A percentile compares a stretch with the other conserved stretches of the same genome.
phyloP scores from a whole-genome alignment of 164 flowering plant species.

The Annona cherimola region DNA sequence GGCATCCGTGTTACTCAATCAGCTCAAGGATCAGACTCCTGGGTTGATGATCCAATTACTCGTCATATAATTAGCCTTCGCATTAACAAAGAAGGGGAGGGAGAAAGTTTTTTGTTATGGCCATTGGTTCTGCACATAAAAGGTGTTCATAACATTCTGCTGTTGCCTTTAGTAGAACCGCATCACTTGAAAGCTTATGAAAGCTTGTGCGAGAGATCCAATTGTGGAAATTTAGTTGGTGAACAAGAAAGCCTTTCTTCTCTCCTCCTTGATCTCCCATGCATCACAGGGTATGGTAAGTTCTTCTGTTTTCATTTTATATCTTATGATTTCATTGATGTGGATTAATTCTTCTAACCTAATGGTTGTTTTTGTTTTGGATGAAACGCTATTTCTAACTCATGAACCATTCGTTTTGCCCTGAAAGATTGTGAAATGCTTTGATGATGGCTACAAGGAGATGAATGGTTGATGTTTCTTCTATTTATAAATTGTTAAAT shows the following conservation, averaged over 20 bases:
- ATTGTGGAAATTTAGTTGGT: constrained; percentile 78
- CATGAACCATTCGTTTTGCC: no score
- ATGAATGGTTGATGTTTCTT: neutral
- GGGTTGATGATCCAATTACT: constrained; percentile 98
- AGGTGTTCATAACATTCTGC: constrained; percentile 58
- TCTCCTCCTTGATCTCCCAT: constrained; percentile 82
- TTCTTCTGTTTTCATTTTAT: constrained; percentile 19
- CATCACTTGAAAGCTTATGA: constrained; percentile 56
- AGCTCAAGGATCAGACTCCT: constrained; percentile 83
- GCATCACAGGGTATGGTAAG: constrained; percentile 99
- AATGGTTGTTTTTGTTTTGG: no score
- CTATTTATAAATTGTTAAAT: no score
- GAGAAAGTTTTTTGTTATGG: constrained; percentile 50
- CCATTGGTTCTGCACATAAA: constrained; percentile 76
- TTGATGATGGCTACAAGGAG: neutral
- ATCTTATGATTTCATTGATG: neutral
- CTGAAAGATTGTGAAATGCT: no score
- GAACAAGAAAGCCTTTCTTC: constrained; percentile 73
- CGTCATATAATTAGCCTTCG: constrained; percentile 76
- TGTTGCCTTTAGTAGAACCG: constrained; percentile 90
- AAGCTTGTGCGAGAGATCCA: constrained; percentile 53
- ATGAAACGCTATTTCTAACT: no score
- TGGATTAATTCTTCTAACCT: neutral
- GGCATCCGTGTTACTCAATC: constrained; percentile 76
- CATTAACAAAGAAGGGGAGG: constrained; percentile 56